phyloP scores from a whole-genome alignment of 2,329 filamentous ascomycete genomes.

The Beauveria rudraprayagi region DNA sequence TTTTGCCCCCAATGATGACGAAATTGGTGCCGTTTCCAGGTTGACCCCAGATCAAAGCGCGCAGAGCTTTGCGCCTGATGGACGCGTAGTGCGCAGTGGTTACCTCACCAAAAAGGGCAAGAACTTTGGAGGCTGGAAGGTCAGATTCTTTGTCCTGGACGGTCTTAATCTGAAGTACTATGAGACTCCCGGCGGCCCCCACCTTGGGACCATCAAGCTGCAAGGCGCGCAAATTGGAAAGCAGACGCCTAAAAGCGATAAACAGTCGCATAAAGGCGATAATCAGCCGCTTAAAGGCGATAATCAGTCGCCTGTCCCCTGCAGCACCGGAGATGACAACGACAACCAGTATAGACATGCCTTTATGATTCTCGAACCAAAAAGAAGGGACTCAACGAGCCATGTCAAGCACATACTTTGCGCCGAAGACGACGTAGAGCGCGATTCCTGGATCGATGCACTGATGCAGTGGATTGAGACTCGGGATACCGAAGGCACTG shows the following conservation, averaged over 20 bases:
- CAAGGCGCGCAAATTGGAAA: constrained; percentile 88
- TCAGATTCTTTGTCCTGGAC: constrained; percentile 56
- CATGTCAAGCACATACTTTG: constrained; percentile 90
- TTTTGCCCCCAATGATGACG: constrained; percentile 54
- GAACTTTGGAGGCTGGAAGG: constrained; percentile 99
- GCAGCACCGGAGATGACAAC: constrained; percentile 55
- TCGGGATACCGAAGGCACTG: constrained; percentile 48
- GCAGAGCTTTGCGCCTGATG: constrained; percentile 46
- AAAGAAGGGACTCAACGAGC: constrained; percentile 86
- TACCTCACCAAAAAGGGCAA: constrained; percentile 96
- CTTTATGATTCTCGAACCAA: constrained; percentile 89
- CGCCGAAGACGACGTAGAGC: constrained; percentile 86
- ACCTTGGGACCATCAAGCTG: constrained; percentile 89
- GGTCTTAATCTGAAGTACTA: constrained; percentile 73
- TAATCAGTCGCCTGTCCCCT: constrained; percentile 52
- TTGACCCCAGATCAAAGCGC: constrained; percentile 20
- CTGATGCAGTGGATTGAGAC: constrained; percentile 84
- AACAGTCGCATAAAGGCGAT: constrained; percentile 37
- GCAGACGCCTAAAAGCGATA: constrained; percentile 51
- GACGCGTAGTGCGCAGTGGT: constrained; percentile 68
- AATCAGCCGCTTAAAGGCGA: constrained; percentile 43
- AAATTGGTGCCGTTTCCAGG: constrained; percentile 30
- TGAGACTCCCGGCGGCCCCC: constrained; percentile 80
- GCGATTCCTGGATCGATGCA: constrained; percentile 89
- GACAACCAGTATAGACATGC: constrained; percentile 96